phyloP scores from a whole-genome alignment of 2,329 filamentous ascomycete species.

The Claviceps africana region DNA sequence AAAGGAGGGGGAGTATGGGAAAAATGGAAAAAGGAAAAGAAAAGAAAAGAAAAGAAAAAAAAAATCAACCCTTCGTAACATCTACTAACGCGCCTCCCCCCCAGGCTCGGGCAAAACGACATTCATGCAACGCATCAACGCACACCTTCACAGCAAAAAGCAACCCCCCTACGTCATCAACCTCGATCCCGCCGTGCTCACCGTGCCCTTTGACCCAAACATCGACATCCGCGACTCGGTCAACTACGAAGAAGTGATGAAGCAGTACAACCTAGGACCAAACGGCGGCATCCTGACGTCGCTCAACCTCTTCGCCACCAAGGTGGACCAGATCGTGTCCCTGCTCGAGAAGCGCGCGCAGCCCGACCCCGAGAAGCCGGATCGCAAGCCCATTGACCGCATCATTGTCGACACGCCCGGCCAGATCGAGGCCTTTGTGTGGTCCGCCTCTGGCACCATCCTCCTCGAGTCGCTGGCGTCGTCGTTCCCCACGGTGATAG shows the following conservation, averaged over 20 bases:
- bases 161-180: conserved; percentile 90
- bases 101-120: conserved; percentile 94
- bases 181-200: conserved; percentile 86
- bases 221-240: conserved; percentile 98
- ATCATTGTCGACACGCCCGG: conserved; percentile 92
- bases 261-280: conserved; percentile 92
- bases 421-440: conserved; percentile 97
- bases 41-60: background rate
- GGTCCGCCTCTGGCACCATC: conserved; percentile 91
- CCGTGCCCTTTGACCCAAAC: conserved; percentile 88
- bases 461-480: conserved; percentile 84
- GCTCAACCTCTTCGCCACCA: conserved; percentile 91
- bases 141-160: conserved; percentile 70
- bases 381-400: conserved; percentile 55
- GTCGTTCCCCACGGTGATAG: conserved; percentile 90
- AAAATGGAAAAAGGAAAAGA: background rate
- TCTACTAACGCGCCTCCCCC: background rate
- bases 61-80: background rate
- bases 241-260: conserved; percentile 99
- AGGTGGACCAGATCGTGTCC: conserved; percentile 86
- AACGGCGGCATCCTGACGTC: conserved; percentile 95
- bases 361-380: conserved; percentile 45
- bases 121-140: conserved; percentile 97
- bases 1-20: too few relatives aligned
- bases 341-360: conserved; percentile 79